Evolutionary conservation across 2,329 filamentous ascomycete species (phyloP).

Genomic region (Eurotiales sp.): DNA sequence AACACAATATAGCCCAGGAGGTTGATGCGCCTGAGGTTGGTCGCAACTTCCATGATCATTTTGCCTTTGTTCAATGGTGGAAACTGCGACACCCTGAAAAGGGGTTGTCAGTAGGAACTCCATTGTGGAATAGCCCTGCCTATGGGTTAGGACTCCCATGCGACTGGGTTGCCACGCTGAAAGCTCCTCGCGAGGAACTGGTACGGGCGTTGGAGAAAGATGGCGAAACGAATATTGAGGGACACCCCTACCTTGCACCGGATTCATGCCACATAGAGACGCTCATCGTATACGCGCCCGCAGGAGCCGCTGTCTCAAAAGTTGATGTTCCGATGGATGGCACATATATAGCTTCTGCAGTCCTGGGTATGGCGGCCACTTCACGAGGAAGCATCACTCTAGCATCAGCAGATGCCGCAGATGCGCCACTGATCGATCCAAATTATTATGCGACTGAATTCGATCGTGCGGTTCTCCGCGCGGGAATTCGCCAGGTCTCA

Average conservation of each 20-base stretch:
- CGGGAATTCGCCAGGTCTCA: neutral
- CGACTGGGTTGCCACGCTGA: constrained; percentile 37
- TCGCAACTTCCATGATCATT: constrained; percentile 25
- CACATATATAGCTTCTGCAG: constrained; percentile 20
- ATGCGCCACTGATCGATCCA: constrained; percentile 25
- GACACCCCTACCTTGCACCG: constrained; percentile 4
- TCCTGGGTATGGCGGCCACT: constrained; percentile 20
- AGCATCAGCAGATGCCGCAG: constrained; percentile 16
- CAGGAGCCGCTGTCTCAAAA: constrained; percentile 14
- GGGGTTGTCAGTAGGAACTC: constrained; percentile 35
- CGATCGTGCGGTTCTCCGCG: neutral
- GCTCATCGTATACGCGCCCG: constrained; percentile 23
- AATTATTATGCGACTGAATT: constrained; percentile 29
- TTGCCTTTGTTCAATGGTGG: constrained; percentile 27
- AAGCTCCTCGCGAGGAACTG: constrained; percentile 27
- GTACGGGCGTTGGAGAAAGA: constrained; percentile 26
- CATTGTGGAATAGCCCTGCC: constrained; percentile 33
- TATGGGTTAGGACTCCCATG: constrained; percentile 34
- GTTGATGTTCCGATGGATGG: constrained; percentile 20
- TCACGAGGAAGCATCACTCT: constrained; percentile 22
- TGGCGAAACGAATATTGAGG: constrained; percentile 24
- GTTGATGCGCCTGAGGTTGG: constrained; percentile 23
- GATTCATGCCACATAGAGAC: constrained; percentile 17
- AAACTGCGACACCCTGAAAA: constrained; percentile 29
- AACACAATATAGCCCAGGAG: constrained; percentile 29